A percentile compares a stretch with the other conserved stretches of the same genome.
Conservation (phyloP, 1,284 basidiomycete genomes). For the Coniferiporia weirii region DNA sequence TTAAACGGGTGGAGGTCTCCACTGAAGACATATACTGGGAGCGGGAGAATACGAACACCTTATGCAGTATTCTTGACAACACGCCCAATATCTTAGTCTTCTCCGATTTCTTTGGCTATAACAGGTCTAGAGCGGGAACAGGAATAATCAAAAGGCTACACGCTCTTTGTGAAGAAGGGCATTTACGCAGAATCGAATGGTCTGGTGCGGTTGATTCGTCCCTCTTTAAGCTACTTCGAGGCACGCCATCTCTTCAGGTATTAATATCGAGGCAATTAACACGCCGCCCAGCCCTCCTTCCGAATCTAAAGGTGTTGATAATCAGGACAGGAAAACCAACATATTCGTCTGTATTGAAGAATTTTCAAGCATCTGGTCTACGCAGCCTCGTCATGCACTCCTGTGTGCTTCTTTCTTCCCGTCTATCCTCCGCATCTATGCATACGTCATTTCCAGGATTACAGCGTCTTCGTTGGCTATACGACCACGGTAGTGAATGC, state of each 20-base stretch:
- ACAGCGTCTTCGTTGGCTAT: not conserved
- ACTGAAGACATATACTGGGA: constrained; percentile 12
- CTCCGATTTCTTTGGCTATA: constrained; percentile 13
- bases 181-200: constrained; percentile 11
- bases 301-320: constrained; percentile 2
- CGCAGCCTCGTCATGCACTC: constrained; percentile 5
- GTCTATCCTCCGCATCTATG: not conserved
- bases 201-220: not conserved
- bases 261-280: constrained; percentile 4
- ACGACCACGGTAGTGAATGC: not conserved
- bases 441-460: not conserved
- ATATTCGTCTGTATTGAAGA: not conserved
- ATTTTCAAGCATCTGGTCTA: constrained; percentile 3
- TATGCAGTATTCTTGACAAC: constrained; percentile 4
- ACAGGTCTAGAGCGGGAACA: not conserved
- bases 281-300: not conserved
- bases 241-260: constrained; percentile 11
- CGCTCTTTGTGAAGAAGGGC: constrained; percentile 1
- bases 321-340: not conserved
- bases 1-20: constrained; percentile 13
- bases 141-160: constrained; percentile 1
- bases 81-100: constrained; percentile 13
- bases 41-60: constrained; percentile 2
- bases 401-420: not conserved
- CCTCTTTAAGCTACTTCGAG: constrained; percentile 1